Evolutionary conservation across 73 alveolate species (phyloP), one percentile per base, ranked within the genome.

Genomic region (Stentor coeruleus): DNA sequence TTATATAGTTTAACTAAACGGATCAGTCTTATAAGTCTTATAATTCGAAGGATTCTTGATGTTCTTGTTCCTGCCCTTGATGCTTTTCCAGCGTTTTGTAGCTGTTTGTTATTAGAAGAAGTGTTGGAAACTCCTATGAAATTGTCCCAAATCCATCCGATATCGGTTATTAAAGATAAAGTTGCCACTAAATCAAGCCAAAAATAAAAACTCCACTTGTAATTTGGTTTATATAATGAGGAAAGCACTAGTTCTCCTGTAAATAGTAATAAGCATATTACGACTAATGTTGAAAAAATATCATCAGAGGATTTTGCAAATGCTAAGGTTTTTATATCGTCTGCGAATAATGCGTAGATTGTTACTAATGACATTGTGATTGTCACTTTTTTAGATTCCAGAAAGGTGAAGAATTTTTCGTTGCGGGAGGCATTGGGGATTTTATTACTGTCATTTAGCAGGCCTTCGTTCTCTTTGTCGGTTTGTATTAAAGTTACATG

Each of bases 341-440:
- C 97, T 15, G 97, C 97, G 81, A 94, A 92, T 3, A 94, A 86
- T 15, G 97, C 93, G 74, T 92, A 94, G 79, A 94, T 57, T 4
- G 99, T 94, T 40, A 94, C 76, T 3, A 86, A 37, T 39, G 92
- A 81, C 93, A 94, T 91, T 77, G 84, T 59, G 20, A 84, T 76
- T 28, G 83, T 58, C 36, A 73, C 86, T 11, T 20, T 20, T 20
- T 66, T 66, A 20, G 79, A 66, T 33, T 66, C 79, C 33, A 66
- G 39, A 31, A 66, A 66, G 33, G 1, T 33, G 0, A 26, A 14
- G 49, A 66, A 28, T 33, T 26, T 66, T 33, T 55, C 87, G 79
- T 3, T 60, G 38, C 42, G 74, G 3, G 36, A 82, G 36, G 84
- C 31, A 49, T 36, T 75, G 31, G 58, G 66, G 77, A 42, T 76